Base-by-base conservation (phyloP, 2,329 filamentous ascomycete species). In the Ophiostoma ips region DNA sequence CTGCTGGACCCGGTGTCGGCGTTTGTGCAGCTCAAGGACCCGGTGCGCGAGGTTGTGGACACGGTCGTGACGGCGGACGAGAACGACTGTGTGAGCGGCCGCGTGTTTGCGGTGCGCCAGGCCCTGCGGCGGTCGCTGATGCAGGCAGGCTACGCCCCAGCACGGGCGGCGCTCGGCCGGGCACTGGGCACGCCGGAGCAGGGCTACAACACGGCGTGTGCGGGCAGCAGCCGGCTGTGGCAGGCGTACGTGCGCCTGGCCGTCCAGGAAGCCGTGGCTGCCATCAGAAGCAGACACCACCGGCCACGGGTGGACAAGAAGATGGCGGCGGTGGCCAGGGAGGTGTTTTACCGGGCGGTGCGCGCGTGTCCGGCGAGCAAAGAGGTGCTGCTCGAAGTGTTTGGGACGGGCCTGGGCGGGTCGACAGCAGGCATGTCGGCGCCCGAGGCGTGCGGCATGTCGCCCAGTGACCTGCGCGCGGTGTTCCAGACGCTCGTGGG, bases 21-120 rank as follows among this genome's bases (percentile, higher is more conserved):
- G 77, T 81, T 43, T 43, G 40, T 43, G 8, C 77, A 87, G 40
- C 76, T 81, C 21, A 77, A 87, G 54, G 85, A 94, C 57, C 83
- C 86, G 16, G 77, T 94, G 18, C 79, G 84, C n/a, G 70, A 75
- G 6, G 65, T 85, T 9, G 67, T 89, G 11, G 65, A 72, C 18
- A 70, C 72, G 60, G 72, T 72, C 59, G 63, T 78, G 2, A 55
- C 61, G 6, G 46, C 15, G 31, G 31, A 52, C 7, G 62, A 31
- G n/a, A 28, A 43, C 10, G 40, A 43, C 40, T 43, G 40, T 3
- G 40, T 43, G 5, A 43, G 40, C 40, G 40, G 40, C 12, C 24
- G 40, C 40, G 40, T 43, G 12, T 76, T 77, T 58, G 68, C 71
- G 19, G 69, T 79, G 45, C 62, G 65, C n/a, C 67, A 76, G 57